Base-by-base conservation (phyloP, 2,329 filamentous ascomycete genomes). In the Coniochaeta sp. region DNA sequence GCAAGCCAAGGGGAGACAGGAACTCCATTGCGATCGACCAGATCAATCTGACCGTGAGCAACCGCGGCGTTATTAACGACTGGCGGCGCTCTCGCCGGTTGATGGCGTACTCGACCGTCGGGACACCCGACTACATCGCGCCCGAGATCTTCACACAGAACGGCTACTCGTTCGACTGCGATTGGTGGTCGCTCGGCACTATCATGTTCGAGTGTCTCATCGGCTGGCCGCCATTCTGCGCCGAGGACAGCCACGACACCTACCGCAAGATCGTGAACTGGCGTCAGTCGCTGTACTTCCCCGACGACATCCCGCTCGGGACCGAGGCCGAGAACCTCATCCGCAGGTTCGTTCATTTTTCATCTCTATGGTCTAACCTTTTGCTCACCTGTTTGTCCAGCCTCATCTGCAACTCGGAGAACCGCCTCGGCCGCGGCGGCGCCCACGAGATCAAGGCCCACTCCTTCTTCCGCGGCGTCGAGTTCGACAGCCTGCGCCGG, bases 191-290 rank as follows among this genome's bases (percentile, higher is more conserved):
- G 20, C 81, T 99, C 48, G 94, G 94, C 50, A 96, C 94, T 42
- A 99, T 99, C 72, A 97, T 99, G 94, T 99, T 97, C 63, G 94
- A 99, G 71, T 99, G 94, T 70, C 78, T 99, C 60, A 91, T 99
- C 55, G 94, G 94, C 62, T 99, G 94, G 94, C 94, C 94, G 51
- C 94, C 94, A 27, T 99, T 99, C 81, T 99, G 94, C 68, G 92
- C 94, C 18, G 94, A 99, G 68, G 92, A 97, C 67, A 89, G 91
- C 55, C 92, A 95, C 65, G 94, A 97, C 69, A 97, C 94, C 1
- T 99, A 99, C 73, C 87, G 92, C 60, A 99, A 99, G 80, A 99
- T 99, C 68, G 91, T 99, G 62, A 96, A 96, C 73, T 99, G 94
- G 94, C 85, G 89, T 52, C 87, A 95, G 65, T 91, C 92, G 54